Evolutionary conservation across 2,329 filamentous ascomycete genomes (phyloP).

Genomic region (Exophiala spinifera): DNA sequence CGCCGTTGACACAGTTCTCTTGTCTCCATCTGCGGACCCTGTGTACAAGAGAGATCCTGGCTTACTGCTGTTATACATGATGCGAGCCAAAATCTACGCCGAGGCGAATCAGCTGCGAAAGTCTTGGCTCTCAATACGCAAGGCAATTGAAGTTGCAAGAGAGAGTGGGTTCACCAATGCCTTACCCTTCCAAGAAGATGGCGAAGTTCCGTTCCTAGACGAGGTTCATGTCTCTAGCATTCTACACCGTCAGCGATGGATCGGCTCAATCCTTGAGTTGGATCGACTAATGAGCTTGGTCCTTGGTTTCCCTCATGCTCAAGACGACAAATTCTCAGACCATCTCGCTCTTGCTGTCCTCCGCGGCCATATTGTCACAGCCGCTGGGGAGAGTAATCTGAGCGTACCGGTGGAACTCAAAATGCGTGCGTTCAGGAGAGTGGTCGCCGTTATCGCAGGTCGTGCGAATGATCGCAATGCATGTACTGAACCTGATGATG

Average conservation of each 20-base stretch:
- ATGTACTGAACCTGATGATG: constrained; percentile 4
- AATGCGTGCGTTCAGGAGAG: constrained; percentile 25
- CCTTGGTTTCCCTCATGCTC: constrained; percentile 24
- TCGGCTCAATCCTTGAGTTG: constrained; percentile 26
- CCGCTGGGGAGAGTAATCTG: background rate
- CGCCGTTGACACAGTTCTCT: constrained; percentile 24
- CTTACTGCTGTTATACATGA: constrained; percentile 23
- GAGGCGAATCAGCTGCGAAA: constrained; percentile 27
- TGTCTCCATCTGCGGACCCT: constrained; percentile 14
- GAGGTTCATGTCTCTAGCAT: constrained; percentile 8
- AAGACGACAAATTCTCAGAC: constrained; percentile 26
- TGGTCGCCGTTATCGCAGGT: constrained; percentile 22
- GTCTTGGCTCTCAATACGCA: constrained; percentile 22
- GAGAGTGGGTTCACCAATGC: constrained; percentile 18
- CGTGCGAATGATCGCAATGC: constrained; percentile 25
- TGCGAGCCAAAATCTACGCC: constrained; percentile 25
- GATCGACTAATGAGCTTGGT: constrained; percentile 26
- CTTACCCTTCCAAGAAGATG: background rate
- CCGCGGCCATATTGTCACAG: constrained; percentile 1
- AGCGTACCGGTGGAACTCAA: constrained; percentile 12
- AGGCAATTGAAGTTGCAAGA: constrained; percentile 17
- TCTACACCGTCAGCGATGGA: constrained; percentile 22
- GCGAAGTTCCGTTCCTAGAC: constrained; percentile 3
- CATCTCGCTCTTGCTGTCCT: constrained; percentile 22
- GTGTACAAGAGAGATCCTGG: constrained; percentile 13